Conservation (phyloP, 768 basidiomycete genomes). For the Leucosporidium creatinivorum region DNA sequence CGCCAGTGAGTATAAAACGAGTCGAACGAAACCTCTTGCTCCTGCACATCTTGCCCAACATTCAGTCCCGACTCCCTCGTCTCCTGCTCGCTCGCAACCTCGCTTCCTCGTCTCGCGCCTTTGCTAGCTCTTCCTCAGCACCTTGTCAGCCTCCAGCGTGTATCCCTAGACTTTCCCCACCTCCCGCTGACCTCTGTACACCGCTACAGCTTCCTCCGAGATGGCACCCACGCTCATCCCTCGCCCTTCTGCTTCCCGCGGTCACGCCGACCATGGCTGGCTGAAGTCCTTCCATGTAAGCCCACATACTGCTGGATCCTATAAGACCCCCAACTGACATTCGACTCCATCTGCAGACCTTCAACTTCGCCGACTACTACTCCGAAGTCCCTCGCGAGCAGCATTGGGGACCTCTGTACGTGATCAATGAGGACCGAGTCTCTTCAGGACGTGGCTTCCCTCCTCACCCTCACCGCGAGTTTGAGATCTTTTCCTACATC, state of each 20-base stretch:
- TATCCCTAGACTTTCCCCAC: no score
- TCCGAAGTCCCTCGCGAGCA: conserved; percentile 50
- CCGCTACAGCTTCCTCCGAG: not conserved
- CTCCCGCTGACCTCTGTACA: no score
- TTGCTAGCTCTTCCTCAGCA: not conserved
- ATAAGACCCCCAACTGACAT: not conserved
- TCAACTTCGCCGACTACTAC: conserved; percentile 45
- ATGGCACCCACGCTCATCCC: conserved; percentile 1
- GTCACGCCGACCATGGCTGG: conserved; percentile 72
- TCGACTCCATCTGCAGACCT: not conserved
- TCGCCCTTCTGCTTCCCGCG: conserved; percentile 58
- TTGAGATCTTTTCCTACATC: not conserved
- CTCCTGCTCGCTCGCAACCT: conserved; percentile 2
- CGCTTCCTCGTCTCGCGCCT: not conserved
- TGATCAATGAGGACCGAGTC: conserved; percentile 89
- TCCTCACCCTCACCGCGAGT: conserved; percentile 63
- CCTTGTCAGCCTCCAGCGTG: not conserved
- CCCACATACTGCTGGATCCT: conserved; percentile 53
- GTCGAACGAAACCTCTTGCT: no score
- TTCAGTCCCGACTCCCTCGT: conserved; percentile 8
- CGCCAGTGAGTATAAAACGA: no score
- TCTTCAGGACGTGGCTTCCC: conserved; percentile 69
- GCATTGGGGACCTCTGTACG: conserved; percentile 63
- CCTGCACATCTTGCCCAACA: not conserved
- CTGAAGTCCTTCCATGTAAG: conserved; percentile 69